phyloP scores from a whole-genome alignment of 2,329 filamentous ascomycete species.

The Colletotrichum spaethianum region DNA sequence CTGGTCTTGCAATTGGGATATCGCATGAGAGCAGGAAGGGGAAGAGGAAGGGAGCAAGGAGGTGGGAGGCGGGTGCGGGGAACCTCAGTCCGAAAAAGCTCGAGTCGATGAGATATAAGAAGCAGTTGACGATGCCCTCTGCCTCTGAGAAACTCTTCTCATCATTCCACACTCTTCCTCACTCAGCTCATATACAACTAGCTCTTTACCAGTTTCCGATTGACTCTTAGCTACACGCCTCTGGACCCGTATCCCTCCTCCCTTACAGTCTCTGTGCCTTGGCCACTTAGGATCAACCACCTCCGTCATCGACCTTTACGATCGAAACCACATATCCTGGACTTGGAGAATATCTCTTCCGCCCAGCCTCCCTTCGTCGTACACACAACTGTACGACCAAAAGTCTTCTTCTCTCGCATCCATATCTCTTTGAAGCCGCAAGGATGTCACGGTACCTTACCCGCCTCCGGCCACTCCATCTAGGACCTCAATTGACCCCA shows the following conservation, averaged over 20 bases:
- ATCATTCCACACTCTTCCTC: background rate
- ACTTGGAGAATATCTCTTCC: background rate
- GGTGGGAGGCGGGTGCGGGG: constrained; percentile 27
- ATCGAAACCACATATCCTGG: background rate
- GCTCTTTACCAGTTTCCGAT: background rate
- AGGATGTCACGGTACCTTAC: constrained; percentile 38
- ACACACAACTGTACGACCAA: background rate
- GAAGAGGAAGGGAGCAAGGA: background rate
- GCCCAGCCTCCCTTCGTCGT: background rate
- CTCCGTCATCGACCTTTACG: constrained; percentile 3
- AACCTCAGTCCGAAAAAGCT: constrained; percentile 9
- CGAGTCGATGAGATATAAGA: constrained; percentile 9
- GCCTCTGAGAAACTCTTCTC: background rate
- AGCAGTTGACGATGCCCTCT: constrained; percentile 23
- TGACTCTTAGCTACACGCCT: background rate
- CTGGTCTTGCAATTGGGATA: constrained; percentile 32
- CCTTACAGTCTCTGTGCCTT: background rate
- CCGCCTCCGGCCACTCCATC: constrained; percentile 31
- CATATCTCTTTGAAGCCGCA: constrained; percentile 20
- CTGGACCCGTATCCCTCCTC: background rate
- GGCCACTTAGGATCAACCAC: background rate
- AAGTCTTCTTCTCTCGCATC: background rate
- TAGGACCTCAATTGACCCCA: constrained; percentile 22
- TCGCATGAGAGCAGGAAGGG: constrained; percentile 1
- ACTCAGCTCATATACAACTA: background rate